Conservation (phyloP, 306 rosid species). For the Malus sieversii region DNA sequence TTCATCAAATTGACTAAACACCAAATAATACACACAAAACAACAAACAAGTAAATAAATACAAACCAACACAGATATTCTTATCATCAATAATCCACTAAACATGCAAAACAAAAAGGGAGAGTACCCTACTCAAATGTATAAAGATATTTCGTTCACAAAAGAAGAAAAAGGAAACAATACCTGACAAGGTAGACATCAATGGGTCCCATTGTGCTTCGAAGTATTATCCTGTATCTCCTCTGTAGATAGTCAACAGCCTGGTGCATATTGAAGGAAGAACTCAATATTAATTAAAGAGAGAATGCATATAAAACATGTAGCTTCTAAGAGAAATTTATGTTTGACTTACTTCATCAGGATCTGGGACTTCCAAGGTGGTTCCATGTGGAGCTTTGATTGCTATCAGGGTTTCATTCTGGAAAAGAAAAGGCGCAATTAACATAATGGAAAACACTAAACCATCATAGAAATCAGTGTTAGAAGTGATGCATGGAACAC, state of each 20-base stretch:
- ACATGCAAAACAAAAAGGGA: not conserved
- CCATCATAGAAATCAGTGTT: conserved; percentile 2
- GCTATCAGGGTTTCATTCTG: conserved; percentile 98
- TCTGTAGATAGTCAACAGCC: conserved; percentile 86
- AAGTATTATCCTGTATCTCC: conserved; percentile 88
- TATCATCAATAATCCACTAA: not conserved
- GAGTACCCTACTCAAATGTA: not conserved
- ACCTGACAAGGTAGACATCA: conserved; percentile 98
- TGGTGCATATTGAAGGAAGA: conserved; percentile 37
- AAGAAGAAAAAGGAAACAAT: conserved; percentile 17
- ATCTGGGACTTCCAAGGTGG: conserved; percentile 97
- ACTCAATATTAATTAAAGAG: conserved; percentile 28
- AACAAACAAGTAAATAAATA: not conserved
- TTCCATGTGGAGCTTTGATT: conserved; percentile 97
- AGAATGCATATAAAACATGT: conserved; percentile 9
- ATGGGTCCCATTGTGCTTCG: conserved; percentile 99
- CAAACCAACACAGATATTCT: not conserved
- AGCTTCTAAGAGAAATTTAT: conserved; percentile 17
- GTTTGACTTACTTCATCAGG: conserved; percentile 84
- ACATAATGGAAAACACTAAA: conserved; percentile 19
- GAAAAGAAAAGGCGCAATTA: conserved; percentile 16
- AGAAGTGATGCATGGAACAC: conserved; percentile 19
- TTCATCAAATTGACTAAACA: conserved; percentile 88
- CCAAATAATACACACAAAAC: not conserved
- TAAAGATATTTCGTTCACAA: conserved; percentile 1